Conservation (phyloP, 2,329 filamentous ascomycete genomes). For the Ceratocystis lukuohia region DNA sequence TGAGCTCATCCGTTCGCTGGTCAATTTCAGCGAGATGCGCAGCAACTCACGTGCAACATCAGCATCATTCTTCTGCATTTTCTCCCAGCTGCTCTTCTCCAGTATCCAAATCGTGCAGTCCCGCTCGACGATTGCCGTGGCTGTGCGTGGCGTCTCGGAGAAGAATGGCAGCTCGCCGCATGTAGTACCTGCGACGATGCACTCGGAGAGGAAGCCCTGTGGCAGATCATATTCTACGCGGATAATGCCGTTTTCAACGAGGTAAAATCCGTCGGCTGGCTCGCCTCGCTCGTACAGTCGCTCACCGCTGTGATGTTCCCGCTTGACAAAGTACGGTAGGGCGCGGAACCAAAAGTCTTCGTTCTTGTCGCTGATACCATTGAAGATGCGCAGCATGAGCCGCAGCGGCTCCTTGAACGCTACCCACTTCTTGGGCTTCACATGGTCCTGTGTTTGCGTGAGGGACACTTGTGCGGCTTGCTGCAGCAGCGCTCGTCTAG, state of each 20-base stretch:
- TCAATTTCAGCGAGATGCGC: constrained; percentile 80
- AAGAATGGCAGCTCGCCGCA: constrained; percentile 97
- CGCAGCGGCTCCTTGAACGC: constrained; percentile 81
- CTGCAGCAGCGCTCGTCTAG: constrained; percentile 62
- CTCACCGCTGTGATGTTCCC: constrained; percentile 53
- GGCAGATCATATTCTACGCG: constrained; percentile 82
- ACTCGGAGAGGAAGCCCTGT: constrained; percentile 78
- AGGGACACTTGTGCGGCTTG: constrained; percentile 50
- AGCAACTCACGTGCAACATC: constrained; percentile 75
- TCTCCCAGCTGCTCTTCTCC: constrained; percentile 55
- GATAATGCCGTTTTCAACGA: constrained; percentile 78
- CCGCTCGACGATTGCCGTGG: constrained; percentile 70
- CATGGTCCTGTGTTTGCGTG: constrained; percentile 45
- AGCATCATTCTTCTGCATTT: constrained; percentile 56
- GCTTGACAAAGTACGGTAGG: constrained; percentile 58
- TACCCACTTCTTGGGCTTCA: constrained; percentile 61
- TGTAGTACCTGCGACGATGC: constrained; percentile 85
- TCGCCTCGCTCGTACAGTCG: constrained; percentile 70
- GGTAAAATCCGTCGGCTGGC: constrained; percentile 68
- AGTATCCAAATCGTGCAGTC: constrained; percentile 76
- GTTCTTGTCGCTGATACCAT: constrained; percentile 69
- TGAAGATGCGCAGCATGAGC: constrained; percentile 89
- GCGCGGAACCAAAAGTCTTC: constrained; percentile 92
- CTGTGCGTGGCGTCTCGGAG: constrained; percentile 73
- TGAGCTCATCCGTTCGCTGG: constrained; percentile 75